phyloP scores from a whole-genome alignment of 2,329 filamentous ascomycete genomes.

The Sclerotinia spermophila region DNA sequence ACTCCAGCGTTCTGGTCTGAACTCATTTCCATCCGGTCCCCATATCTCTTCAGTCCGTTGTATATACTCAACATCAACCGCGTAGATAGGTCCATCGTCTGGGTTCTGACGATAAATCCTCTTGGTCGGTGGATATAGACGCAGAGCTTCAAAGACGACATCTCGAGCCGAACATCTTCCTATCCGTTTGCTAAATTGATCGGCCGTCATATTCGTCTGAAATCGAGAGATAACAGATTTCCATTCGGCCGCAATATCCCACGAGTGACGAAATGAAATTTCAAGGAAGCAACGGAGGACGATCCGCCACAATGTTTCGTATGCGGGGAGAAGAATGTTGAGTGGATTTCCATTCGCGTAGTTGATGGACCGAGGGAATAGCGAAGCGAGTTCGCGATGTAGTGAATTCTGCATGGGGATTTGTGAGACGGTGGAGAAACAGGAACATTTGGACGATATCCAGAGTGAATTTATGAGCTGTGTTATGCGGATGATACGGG shows the following conservation, averaged over 20 bases:
- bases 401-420: background rate
- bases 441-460: conserved; percentile 13
- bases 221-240: background rate
- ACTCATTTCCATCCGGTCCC: background rate
- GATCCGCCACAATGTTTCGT: conserved; percentile 22
- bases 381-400: background rate
- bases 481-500: background rate
- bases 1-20: conserved; percentile 13
- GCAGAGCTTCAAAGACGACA: conserved; percentile 13
- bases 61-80: conserved; percentile 13
- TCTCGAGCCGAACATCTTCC: background rate
- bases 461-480: conserved; percentile 12
- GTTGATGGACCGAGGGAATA: background rate
- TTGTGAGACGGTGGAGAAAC: background rate
- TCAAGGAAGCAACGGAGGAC: conserved; percentile 19
- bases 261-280: conserved; percentile 5
- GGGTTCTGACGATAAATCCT: conserved; percentile 11
- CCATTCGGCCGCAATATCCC: background rate
- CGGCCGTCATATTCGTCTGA: background rate
- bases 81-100: background rate
- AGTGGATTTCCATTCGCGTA: conserved; percentile 11
- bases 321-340: conserved; percentile 21
- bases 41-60: conserved; percentile 9
- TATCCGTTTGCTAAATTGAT: background rate
- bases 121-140: conserved; percentile 15